Evolutionary conservation across 441 rosid genomes (phyloP), one percentile per base, ranked within the genome.

Genomic region (Bruguiera hainesii): DNA sequence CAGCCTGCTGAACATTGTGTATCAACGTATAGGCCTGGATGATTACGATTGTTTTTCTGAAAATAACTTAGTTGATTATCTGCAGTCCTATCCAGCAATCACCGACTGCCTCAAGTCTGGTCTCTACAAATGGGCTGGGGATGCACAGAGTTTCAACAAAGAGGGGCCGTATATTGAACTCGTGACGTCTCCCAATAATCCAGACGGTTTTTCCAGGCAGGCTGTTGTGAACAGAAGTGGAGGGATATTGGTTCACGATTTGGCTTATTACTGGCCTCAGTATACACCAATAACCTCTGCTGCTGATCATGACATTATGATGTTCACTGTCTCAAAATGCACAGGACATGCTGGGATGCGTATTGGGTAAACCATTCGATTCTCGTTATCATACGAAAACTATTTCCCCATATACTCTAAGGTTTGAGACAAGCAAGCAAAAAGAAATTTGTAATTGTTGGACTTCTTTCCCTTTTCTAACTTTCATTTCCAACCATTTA

Each of bases 271-370:
- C 63, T 94, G 97, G 98, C 97, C 98, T 1, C 98, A 94, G 31
- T 89, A 94, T 23, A 91, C 96, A 7, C 93, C 98, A 0, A 88
- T 94, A 64, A 69, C 86, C 21, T 71, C 80, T 9, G 75, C 82
- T 10, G 90, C 93, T 7, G 86, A 91, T 67, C 87, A 94, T 16
- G 89, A 87, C 63, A 84, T 94, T 30, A 85, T 85, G 91, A 79
- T 91, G 49, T 93, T 91, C 81, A 89, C 96, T 0, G 81, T 84
- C 74, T 93, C 98, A 1, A 93, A 93, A 76, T 77, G 84, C 77
- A 91, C 92, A 0, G 98, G 97, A 46, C 98, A 93, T 57, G 98
- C 97, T 35, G 98, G 98, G 63, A 88, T 84, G 82, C 96, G 97
- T 59, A 83, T 93, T 23, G 98, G 98, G 97, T 93, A 80, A 78